A percentile compares a stretch with the other conserved stretches of the same genome.
Evolutionary conservation across 352 stramenopile species (phyloP).

Genomic region (Blastocystis sp.): DNA sequence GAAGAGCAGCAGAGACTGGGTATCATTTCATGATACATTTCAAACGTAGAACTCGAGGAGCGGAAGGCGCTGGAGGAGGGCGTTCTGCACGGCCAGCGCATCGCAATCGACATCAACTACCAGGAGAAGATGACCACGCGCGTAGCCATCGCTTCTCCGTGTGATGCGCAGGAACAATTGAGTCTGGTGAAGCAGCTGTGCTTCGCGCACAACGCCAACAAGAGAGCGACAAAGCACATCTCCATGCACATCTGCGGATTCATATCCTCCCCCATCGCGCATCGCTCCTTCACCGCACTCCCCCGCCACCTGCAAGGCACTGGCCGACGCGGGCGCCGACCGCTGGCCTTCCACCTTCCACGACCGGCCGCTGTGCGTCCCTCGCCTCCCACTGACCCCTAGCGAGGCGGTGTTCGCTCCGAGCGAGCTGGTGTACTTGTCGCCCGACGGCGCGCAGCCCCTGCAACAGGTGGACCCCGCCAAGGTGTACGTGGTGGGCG

Average conservation of each 20-base stretch:
- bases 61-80: slow-evolving; percentile 3
- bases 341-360: slow-evolving; percentile 51
- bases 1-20: background rate
- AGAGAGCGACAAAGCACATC: slow-evolving; percentile 26
- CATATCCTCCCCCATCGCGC: slow-evolving; percentile 33
- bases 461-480: slow-evolving; percentile 74
- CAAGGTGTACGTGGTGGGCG: slow-evolving; percentile 80
- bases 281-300: slow-evolving; percentile 24
- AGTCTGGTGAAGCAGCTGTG: slow-evolving; percentile 56
- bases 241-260: slow-evolving; percentile 61
- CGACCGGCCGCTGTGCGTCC: background rate
- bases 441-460: slow-evolving; percentile 78
- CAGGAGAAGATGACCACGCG: slow-evolving; percentile 50
- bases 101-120: slow-evolving; percentile 50
- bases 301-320: background rate
- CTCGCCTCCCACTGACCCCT: background rate
- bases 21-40: background rate
- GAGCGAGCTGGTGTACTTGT: slow-evolving; percentile 78
- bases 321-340: slow-evolving; percentile 9
- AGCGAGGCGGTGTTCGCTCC: slow-evolving; percentile 36
- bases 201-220: slow-evolving; percentile 58
- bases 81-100: slow-evolving; percentile 27
- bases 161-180: slow-evolving; percentile 2
- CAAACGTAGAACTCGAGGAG: slow-evolving; percentile 15
- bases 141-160: background rate